Evolutionary conservation across 2,329 filamentous ascomycete species (phyloP).

Genomic region (Colletotrichum costaricense): DNA sequence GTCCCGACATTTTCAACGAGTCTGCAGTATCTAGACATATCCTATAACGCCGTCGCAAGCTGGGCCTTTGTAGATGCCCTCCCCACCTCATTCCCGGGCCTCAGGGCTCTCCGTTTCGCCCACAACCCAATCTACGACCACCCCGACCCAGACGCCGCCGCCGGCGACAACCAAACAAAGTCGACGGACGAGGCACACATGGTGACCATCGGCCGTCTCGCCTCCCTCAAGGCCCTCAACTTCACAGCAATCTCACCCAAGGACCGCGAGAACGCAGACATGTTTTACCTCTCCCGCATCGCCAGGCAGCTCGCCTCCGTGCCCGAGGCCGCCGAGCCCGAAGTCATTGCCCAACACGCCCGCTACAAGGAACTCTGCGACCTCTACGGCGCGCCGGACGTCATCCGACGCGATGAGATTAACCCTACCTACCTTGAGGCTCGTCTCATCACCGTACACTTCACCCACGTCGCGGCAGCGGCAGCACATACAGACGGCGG

Average conservation of each 20-base stretch:
- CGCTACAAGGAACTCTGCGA: conserved; percentile 80
- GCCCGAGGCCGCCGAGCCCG: conserved; percentile 61
- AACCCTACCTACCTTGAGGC: conserved; percentile 88
- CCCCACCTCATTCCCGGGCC: conserved; percentile 74
- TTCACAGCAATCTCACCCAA: conserved; percentile 76
- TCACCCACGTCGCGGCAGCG: conserved; percentile 46
- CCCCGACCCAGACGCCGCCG: conserved; percentile 48
- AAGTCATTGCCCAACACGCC: conserved; percentile 73
- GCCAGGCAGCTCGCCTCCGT: conserved; percentile 77
- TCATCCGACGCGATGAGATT: conserved; percentile 67
- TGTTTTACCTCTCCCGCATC: conserved; percentile 91
- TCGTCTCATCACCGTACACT: conserved; percentile 75
- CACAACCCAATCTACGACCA: conserved; percentile 86
- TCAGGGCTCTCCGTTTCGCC: conserved; percentile 81
- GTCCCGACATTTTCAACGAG: conserved; percentile 62
- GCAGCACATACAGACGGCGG: background rate
- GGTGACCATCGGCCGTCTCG: conserved; percentile 83
- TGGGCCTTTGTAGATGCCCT: conserved; percentile 84
- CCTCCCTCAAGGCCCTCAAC: conserved; percentile 76
- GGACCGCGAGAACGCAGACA: conserved; percentile 88
- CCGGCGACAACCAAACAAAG: conserved; percentile 52
- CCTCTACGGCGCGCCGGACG: conserved; percentile 77
- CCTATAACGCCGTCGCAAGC: conserved; percentile 74
- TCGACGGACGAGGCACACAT: conserved; percentile 87
- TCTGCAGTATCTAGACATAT: conserved; percentile 77